These are phyloP conservation scores for Symbiodinium natans DNA, from an alignment of 73 alveolate genomes.

Conservation along the genomic window DNA sequence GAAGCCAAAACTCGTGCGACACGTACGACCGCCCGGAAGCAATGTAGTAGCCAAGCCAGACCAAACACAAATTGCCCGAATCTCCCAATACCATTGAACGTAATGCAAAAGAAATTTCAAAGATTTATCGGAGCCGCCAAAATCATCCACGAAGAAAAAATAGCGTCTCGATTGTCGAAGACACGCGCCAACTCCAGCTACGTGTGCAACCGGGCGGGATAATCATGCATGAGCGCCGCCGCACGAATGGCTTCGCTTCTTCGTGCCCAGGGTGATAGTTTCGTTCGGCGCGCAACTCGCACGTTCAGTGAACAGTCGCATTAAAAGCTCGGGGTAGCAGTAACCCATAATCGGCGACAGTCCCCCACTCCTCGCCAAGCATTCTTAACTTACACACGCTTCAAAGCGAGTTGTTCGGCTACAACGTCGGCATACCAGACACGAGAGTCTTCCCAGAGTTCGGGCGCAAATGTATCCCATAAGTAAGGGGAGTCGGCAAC, in stretches of 20 bases:
- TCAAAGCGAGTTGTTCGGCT: background rate
- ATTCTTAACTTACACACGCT: background rate
- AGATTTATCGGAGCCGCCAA: background rate
- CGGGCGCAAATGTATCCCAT: background rate
- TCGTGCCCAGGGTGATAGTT: background rate
- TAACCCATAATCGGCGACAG: background rate
- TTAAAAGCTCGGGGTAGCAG: background rate
- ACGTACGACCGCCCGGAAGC: background rate
- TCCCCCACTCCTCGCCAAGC: background rate
- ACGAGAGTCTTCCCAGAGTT: background rate
- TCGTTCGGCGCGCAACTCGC: conserved; percentile 15
- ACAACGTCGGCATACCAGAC: background rate
- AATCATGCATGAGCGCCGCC: background rate
- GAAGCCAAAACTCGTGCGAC: conserved; percentile 17
- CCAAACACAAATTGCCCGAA: background rate
- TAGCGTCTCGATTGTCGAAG: background rate
- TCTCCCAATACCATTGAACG: background rate
- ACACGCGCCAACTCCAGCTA: background rate
- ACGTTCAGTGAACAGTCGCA: background rate
- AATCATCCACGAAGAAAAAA: conserved; percentile 1
- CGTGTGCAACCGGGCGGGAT: background rate
- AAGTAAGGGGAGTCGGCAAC: background rate
- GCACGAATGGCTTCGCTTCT: background rate
- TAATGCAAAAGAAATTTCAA: background rate
- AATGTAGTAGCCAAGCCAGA: background rate